phyloP scores from a whole-genome alignment of 108 stramenopile species.

The Epithemia pelagica region DNA sequence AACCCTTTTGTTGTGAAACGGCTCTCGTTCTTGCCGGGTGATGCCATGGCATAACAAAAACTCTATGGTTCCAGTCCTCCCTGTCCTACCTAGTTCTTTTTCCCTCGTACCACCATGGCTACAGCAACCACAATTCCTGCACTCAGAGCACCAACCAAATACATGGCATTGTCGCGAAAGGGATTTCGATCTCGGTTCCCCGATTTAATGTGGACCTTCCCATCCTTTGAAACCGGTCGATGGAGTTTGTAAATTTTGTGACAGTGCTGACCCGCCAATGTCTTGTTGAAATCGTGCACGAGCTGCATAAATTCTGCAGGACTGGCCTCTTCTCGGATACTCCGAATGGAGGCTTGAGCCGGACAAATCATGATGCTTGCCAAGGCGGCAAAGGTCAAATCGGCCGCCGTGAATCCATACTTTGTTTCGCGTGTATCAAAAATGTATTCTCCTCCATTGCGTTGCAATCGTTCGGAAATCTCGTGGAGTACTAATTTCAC shows the following conservation, averaged over 20 bases:
- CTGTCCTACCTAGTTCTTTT: too few species aligned
- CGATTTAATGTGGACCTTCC: conserved; percentile 2
- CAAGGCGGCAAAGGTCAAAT: conserved; percentile 31
- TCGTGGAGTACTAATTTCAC: conserved; percentile 11
- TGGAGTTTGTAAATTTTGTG: conserved; percentile 22
- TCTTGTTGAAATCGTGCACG: conserved; percentile 11
- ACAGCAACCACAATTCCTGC: neutral
- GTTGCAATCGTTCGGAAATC: conserved; percentile 16
- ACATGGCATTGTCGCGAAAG: neutral
- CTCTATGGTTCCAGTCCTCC: too few species aligned
- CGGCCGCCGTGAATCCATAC: conserved; percentile 35
- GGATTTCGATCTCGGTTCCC: conserved; percentile 8
- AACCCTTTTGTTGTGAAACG: too few species aligned
- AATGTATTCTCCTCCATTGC: conserved; percentile 5
- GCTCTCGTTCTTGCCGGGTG: too few species aligned
- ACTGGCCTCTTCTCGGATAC: neutral
- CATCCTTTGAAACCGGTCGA: conserved; percentile 6
- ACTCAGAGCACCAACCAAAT: neutral
- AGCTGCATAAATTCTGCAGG: conserved; percentile 9
- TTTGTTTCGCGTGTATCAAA: neutral
- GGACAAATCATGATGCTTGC: conserved; percentile 10
- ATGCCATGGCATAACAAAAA: too few species aligned
- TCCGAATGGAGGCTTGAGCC: conserved; percentile 5
- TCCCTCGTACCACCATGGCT: too few species aligned
- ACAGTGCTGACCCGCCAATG: conserved; percentile 24